phyloP scores from a whole-genome alignment of 495 filamentous ascomycete genomes.

The Pyrenopolyporus hunteri region DNA sequence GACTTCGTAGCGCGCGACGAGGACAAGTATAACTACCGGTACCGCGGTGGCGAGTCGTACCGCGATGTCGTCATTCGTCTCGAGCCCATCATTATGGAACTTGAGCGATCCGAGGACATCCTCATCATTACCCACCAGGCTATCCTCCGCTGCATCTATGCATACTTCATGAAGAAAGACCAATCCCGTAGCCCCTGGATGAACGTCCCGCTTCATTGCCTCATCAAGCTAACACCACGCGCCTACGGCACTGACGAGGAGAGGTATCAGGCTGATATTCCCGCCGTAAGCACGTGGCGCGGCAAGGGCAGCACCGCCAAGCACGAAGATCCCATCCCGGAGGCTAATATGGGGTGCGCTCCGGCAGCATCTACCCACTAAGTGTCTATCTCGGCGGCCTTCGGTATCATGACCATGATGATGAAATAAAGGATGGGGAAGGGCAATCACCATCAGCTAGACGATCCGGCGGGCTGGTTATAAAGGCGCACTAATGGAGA shows the following conservation, averaged over 20 bases:
- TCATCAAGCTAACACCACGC: conserved; percentile 93
- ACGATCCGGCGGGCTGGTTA: conserved; percentile 12
- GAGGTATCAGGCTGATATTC: conserved; percentile 85
- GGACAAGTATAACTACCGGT: conserved; percentile 99
- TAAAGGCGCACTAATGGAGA: conserved; percentile 21
- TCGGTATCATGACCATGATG: conserved; percentile 8
- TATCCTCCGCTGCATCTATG: conserved; percentile 94
- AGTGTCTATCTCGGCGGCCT: background rate
- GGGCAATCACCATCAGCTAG: conserved; percentile 7
- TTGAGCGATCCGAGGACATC: conserved; percentile 94
- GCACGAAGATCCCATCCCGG: conserved; percentile 57
- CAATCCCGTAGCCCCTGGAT: conserved; percentile 97
- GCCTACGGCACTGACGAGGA: conserved; percentile 94
- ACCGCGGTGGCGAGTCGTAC: conserved; percentile 95
- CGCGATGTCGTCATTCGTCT: conserved; percentile 97
- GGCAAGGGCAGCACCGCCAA: conserved; percentile 90
- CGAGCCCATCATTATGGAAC: conserved; percentile 99
- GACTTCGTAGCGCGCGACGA: conserved; percentile 94
- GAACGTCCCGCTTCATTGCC: conserved; percentile 83
- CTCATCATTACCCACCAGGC: conserved; percentile 98
- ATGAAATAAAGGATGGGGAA: conserved; percentile 2
- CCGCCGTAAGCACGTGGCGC: conserved; percentile 92
- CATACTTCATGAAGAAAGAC: conserved; percentile 96
- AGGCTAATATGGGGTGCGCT: conserved; percentile 34
- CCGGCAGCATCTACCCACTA: conserved; percentile 23